Conservation (phyloP, 2,329 filamentous ascomycete genomes). For the Cryphonectria japonica region DNA sequence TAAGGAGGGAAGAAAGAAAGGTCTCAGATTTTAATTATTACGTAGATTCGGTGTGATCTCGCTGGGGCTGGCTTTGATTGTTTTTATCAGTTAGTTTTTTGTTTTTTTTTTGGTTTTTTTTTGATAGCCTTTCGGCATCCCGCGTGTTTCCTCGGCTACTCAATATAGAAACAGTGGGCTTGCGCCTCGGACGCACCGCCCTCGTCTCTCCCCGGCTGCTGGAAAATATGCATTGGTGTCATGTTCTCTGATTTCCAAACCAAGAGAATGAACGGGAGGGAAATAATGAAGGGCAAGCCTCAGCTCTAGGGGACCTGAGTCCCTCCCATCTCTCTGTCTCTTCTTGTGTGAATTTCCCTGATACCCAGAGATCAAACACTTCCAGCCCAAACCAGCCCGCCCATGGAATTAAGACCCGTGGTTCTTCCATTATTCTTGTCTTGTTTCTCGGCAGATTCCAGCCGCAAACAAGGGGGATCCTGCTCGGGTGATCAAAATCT, state of each 20-base stretch:
- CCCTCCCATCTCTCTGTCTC: neutral
- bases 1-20: neutral
- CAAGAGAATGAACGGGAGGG: neutral
- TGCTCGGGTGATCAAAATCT: neutral
- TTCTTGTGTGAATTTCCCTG: no score
- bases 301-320: neutral
- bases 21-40: neutral
- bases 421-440: neutral
- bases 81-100: no score
- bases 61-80: neutral
- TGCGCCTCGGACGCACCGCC: neutral
- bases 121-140: no score
- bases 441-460: slow-evolving; percentile 13
- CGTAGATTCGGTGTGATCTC: neutral
- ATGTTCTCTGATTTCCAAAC: neutral
- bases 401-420: neutral
- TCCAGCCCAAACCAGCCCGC: neutral
- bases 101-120: no score
- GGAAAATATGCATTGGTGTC: neutral
- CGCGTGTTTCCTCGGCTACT: slow-evolving; percentile 6
- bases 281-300: neutral
- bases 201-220: neutral
- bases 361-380: neutral
- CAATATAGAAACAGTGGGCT: neutral
- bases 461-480: neutral